Evolutionary conservation across 805 yeast species (phyloP).

Genomic region (Candida sanyiensis): DNA sequence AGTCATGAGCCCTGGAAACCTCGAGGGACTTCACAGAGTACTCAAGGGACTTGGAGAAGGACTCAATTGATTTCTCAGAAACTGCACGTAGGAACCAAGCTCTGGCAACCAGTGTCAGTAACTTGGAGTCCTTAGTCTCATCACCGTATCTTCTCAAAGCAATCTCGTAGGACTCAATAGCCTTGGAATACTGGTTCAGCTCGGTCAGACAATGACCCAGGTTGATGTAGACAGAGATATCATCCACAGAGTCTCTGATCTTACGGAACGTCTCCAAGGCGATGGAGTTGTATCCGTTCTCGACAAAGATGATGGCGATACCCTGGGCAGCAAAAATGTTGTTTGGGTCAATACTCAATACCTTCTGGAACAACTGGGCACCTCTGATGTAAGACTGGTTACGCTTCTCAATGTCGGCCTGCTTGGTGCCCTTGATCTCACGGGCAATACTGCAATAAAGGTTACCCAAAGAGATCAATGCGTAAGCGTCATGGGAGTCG

Average conservation of each 20-base stretch:
- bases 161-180: constrained; percentile 83
- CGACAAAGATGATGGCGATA: constrained; percentile 87
- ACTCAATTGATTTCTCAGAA: constrained; percentile 57
- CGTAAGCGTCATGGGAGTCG: constrained; percentile 86
- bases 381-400: constrained; percentile 80
- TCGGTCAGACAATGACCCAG: constrained; percentile 84
- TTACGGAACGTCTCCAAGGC: constrained; percentile 86
- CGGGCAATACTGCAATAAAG: constrained; percentile 78
- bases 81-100: constrained; percentile 83
- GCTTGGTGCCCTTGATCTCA: constrained; percentile 49
- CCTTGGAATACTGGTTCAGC: constrained; percentile 73
- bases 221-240: constrained; percentile 76
- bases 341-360: constrained; percentile 71
- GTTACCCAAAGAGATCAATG: constrained; percentile 85
- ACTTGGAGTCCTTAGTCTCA: constrained; percentile 56
- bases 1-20: constrained; percentile 27
- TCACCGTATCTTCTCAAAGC: constrained; percentile 62
- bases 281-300: constrained; percentile 62
- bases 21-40: constrained; percentile 54
- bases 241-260: constrained; percentile 83
- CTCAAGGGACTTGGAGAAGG: constrained; percentile 55
- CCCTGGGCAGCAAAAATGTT: constrained; percentile 98
- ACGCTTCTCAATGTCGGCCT: constrained; percentile 49
- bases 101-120: constrained; percentile 70
- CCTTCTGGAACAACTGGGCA: constrained; percentile 88